Percentiles rank a stretch among this genome's conserved stretches.
These are phyloP conservation scores for Neoboletus subvelutipes DNA, from an alignment of 768 basidiomycete genomes.

Conservation along the genomic window DNA sequence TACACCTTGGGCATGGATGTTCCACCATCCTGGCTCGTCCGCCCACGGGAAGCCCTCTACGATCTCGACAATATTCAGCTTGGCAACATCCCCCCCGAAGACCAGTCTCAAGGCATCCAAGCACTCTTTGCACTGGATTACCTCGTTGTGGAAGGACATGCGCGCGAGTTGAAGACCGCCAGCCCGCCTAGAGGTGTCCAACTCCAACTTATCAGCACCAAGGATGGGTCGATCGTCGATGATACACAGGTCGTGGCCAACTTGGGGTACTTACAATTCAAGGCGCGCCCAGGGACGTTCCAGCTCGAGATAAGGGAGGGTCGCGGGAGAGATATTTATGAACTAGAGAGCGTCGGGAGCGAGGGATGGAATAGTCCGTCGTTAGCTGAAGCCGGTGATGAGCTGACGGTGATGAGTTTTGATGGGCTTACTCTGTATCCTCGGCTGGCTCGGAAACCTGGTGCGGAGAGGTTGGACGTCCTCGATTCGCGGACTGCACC, in stretches of 20 bases:
- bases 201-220: constrained; percentile 65
- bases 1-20: constrained; percentile 95
- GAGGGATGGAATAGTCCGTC: constrained; percentile 84
- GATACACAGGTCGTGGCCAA: constrained; percentile 95
- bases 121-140: constrained; percentile 88
- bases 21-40: constrained; percentile 89
- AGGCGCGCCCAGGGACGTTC: constrained; percentile 88
- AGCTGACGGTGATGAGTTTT: constrained; percentile 83
- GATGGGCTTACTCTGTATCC: constrained; percentile 91
- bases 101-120: constrained; percentile 54
- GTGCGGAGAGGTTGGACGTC: constrained; percentile 83
- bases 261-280: constrained; percentile 95
- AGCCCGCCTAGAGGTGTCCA: constrained; percentile 88
- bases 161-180: constrained; percentile 65
- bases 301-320: constrained; percentile 80
- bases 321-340: constrained; percentile 75
- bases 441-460: constrained; percentile 61
- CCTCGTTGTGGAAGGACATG: constrained; percentile 92
- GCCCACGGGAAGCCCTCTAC: constrained; percentile 82
- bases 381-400: constrained; percentile 65
- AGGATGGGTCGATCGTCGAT: constrained; percentile 49
- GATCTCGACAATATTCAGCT: constrained; percentile 97
- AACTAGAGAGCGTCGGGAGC: constrained; percentile 82
- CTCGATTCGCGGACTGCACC: constrained; percentile 44
- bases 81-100: constrained; percentile 55